These are phyloP conservation scores for Neurospora sp. DNA, from an alignment of 495 filamentous ascomycete species.

Conservation along the genomic window DNA sequence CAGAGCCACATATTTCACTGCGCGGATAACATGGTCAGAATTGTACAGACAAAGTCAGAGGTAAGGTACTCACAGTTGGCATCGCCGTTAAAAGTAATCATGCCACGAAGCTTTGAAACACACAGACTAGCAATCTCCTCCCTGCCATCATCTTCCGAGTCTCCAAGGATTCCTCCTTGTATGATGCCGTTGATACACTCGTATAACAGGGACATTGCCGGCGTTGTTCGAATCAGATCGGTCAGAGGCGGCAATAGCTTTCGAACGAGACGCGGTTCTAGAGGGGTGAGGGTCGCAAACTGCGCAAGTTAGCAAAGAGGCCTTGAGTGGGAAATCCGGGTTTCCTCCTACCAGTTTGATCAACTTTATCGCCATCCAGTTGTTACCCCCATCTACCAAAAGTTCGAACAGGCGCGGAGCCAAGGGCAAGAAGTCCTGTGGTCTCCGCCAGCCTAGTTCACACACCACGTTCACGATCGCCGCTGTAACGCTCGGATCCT, in stretches of 20 bases:
- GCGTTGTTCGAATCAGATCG: constrained; percentile 83
- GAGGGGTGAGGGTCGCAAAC: constrained; percentile 90
- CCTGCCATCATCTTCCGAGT: constrained; percentile 63
- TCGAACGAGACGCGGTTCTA: constrained; percentile 82
- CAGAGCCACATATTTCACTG: constrained; percentile 94
- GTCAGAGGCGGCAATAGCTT: constrained; percentile 94
- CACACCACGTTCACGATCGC: constrained; percentile 95
- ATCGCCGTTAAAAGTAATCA: constrained; percentile 87
- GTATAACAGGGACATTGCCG: constrained; percentile 92
- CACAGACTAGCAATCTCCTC: constrained; percentile 93
- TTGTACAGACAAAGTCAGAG: too few species aligned
- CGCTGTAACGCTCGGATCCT: constrained; percentile 88
- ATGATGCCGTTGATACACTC: constrained; percentile 99
- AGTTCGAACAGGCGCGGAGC: constrained; percentile 88
- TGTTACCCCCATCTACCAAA: constrained; percentile 86
- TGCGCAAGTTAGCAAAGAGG: constrained; percentile 24
- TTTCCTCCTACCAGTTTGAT: constrained; percentile 72
- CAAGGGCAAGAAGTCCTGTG: constrained; percentile 84
- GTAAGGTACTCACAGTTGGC: constrained; percentile 62
- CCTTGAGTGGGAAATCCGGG: background rate
- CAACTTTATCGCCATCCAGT: constrained; percentile 99
- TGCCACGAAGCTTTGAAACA: constrained; percentile 83
- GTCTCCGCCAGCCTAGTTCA: constrained; percentile 88
- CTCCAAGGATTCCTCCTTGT: constrained; percentile 84
- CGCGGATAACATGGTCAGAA: too few species aligned